These are phyloP conservation scores for Penicillium janthinellum DNA, from an alignment of 2,329 filamentous ascomycete species.

Conservation along the genomic window DNA sequence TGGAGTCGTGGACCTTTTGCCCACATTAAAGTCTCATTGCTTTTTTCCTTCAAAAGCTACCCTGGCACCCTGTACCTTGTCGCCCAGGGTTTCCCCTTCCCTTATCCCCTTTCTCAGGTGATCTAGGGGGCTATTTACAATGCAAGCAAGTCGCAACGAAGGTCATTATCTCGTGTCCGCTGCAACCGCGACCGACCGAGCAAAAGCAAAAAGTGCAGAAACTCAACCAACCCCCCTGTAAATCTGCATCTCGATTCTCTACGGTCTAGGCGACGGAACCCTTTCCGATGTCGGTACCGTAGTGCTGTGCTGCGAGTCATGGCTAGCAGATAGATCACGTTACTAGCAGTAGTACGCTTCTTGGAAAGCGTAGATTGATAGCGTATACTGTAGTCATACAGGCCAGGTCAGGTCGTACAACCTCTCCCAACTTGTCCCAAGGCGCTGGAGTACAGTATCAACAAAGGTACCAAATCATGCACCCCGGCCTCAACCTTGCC, in stretches of 20 bases:
- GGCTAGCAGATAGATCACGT: neutral
- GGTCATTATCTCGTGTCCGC: conserved; percentile 26
- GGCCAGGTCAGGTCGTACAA: neutral
- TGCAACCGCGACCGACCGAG: conserved; percentile 18
- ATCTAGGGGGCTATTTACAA: neutral
- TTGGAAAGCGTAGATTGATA: neutral
- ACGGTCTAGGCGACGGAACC: conserved; percentile 1
- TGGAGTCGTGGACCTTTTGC: neutral
- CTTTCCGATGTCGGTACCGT: neutral
- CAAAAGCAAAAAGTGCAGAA: conserved; percentile 4
- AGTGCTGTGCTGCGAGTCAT: conserved; percentile 6
- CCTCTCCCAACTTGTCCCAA: neutral
- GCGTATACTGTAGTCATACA: neutral
- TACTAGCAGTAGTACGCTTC: neutral
- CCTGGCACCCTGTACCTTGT: neutral
- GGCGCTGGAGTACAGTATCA: neutral
- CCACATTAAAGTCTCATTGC: neutral
- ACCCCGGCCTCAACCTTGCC: neutral
- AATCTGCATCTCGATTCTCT: neutral
- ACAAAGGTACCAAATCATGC: neutral
- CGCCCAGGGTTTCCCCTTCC: neutral
- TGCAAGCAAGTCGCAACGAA: neutral
- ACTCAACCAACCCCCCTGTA: neutral
- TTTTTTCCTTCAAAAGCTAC: neutral
- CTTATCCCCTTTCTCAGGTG: neutral